Conservation (phyloP, 78 protist species). For the Thecamonas trahens region DNA sequence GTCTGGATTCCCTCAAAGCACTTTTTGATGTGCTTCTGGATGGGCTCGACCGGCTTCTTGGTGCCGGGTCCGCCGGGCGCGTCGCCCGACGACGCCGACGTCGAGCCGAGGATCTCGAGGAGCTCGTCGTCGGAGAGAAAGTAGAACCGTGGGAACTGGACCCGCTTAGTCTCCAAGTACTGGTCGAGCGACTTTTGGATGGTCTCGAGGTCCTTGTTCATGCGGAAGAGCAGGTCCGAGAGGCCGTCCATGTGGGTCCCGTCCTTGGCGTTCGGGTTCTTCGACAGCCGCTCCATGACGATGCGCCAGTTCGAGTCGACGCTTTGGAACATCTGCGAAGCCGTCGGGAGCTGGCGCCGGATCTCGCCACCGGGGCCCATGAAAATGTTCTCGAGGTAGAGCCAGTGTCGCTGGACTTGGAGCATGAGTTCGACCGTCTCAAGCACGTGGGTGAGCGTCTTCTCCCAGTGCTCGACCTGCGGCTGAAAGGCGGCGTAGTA, state of each 20-base stretch:
- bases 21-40: conserved; percentile 70
- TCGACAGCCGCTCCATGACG: conserved; percentile 14
- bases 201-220: conserved; percentile 47
- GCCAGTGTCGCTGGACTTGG: conserved; percentile 60
- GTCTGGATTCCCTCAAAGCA: conserved; percentile 59
- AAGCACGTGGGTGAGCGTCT: conserved; percentile 34
- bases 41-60: conserved; percentile 54
- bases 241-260: conserved; percentile 24
- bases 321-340: conserved; percentile 32
- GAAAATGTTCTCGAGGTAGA: conserved; percentile 80
- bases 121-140: conserved; percentile 86
- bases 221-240: conserved; percentile 7
- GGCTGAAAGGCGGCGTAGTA: conserved; percentile 41
- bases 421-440: conserved; percentile 63
- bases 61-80: conserved; percentile 34
- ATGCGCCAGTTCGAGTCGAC: conserved; percentile 45
- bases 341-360: conserved; percentile 69
- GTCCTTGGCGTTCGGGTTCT: conserved; percentile 19
- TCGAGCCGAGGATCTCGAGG: conserved; percentile 77
- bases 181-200: conserved; percentile 69
- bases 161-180: conserved; percentile 73
- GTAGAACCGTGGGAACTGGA: conserved; percentile 85
- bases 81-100: conserved; percentile 25
- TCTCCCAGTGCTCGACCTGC: conserved; percentile 73
- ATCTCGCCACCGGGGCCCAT: conserved; percentile 65